These are phyloP conservation scores for Warburgia ugandensis DNA, from an alignment of 164 flowering plant species.

Conservation along the genomic window DNA sequence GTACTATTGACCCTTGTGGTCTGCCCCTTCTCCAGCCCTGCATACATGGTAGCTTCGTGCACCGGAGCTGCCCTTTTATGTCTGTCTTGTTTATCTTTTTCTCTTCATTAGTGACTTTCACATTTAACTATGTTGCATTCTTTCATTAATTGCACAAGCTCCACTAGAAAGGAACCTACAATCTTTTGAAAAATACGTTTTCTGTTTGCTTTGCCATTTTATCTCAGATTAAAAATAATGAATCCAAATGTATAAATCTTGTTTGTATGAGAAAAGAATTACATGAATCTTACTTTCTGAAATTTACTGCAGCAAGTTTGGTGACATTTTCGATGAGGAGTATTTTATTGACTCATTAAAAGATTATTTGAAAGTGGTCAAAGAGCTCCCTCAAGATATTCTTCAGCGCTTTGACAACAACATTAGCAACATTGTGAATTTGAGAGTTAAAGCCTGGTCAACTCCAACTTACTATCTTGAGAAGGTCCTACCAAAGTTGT, in stretches of 20 bases:
- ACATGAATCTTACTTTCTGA: constrained; percentile 1
- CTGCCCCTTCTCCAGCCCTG: too few species aligned
- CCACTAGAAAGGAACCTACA: too few species aligned
- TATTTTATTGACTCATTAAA: constrained; percentile 61
- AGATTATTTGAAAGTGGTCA: constrained; percentile 64
- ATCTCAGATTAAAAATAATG: background rate
- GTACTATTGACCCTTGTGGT: too few species aligned
- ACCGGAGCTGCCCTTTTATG: too few species aligned
- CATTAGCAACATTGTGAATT: constrained; percentile 76
- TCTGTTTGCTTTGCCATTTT: background rate
- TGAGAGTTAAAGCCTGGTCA: constrained; percentile 93
- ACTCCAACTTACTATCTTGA: constrained; percentile 63
- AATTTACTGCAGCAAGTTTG: constrained; percentile 56
- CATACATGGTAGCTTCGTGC: too few species aligned
- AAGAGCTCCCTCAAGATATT: constrained; percentile 69
- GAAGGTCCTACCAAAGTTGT: constrained; percentile 75
- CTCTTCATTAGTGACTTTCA: too few species aligned
- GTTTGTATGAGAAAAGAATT: background rate
- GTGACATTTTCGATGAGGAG: constrained; percentile 91
- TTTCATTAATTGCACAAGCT: too few species aligned
- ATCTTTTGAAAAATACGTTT: background rate
- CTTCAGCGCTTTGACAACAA: constrained; percentile 66
- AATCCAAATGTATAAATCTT: background rate
- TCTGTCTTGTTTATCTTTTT: too few species aligned
- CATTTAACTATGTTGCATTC: too few species aligned